A percentile compares a stretch with the other conserved stretches of the same genome.
Evolutionary conservation across 805 yeast species (phyloP).

Genomic region (Candida nitratophila): DNA sequence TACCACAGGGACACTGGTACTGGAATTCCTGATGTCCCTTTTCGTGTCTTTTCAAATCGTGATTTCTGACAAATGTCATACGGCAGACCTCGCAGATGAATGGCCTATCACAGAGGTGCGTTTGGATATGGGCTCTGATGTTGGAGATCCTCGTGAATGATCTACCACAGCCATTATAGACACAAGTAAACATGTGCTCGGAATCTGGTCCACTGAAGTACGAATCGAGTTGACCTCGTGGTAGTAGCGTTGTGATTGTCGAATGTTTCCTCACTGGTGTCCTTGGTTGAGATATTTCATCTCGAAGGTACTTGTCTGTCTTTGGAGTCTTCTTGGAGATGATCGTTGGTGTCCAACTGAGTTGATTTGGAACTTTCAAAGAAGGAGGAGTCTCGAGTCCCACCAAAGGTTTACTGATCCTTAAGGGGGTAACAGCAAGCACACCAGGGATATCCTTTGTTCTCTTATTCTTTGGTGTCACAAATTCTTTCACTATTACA

Average conservation of each 20-base stretch:
- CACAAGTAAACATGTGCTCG: conserved; percentile 66
- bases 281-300: conserved; percentile 25
- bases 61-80: conserved; percentile 89
- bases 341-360: conserved; percentile 27
- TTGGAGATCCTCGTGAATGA: conserved; percentile 83
- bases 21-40: conserved; percentile 76
- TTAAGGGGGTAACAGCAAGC: conserved; percentile 19
- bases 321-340: conserved; percentile 24
- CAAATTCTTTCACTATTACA: neutral
- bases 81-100: conserved; percentile 73
- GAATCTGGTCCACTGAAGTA: conserved; percentile 77
- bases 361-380: conserved; percentile 21
- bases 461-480: neutral
- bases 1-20: conserved; percentile 86
- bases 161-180: conserved; percentile 73
- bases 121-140: conserved; percentile 91
- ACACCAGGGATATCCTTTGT: neutral
- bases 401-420: conserved; percentile 15
- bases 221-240: conserved; percentile 83
- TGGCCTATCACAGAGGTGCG: conserved; percentile 93
- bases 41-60: conserved; percentile 84
- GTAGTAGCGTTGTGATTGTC: conserved; percentile 61
- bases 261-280: conserved; percentile 40
- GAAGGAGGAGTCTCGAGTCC: conserved; percentile 23
- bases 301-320: conserved; percentile 22